Conservation (phyloP, 306 rosid species). For the Cucurbita argyrosperma region DNA sequence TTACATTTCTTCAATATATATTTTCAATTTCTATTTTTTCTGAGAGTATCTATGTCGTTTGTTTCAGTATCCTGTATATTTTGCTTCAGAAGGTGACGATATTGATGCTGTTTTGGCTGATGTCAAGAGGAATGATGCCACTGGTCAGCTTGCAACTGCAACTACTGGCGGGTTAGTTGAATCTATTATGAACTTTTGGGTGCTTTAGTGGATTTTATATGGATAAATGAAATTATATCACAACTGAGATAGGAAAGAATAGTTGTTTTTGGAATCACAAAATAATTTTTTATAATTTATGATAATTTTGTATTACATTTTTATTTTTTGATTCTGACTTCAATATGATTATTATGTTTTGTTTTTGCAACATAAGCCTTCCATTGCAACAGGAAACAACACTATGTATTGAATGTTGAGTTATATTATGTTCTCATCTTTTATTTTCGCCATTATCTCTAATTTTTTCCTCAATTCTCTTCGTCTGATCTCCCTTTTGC, state of each 20-base stretch:
- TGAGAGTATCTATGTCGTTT: slow-evolving; percentile 13
- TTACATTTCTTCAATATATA: not conserved
- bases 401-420: not conserved
- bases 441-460: not conserved
- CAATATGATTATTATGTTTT: not conserved
- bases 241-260: not conserved
- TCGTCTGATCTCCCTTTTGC: not conserved
- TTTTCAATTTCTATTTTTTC: not conserved
- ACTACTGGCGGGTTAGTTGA: slow-evolving; percentile 90
- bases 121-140: slow-evolving; percentile 75
- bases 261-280: not conserved
- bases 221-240: not conserved
- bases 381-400: not conserved
- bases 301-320: not conserved
- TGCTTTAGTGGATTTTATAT: not conserved
- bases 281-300: not conserved
- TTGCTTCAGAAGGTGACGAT: slow-evolving; percentile 75
- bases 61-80: slow-evolving; percentile 91
- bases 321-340: not conserved
- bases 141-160: slow-evolving; percentile 97
- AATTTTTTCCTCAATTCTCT: not conserved
- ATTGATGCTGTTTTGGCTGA: slow-evolving; percentile 62
- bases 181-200: not conserved
- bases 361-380: not conserved
- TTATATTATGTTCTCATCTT: not conserved